These are phyloP conservation scores for Tetraselmis striata DNA, from an alignment of 139 green algal genomes.

Conservation along the genomic window DNA sequence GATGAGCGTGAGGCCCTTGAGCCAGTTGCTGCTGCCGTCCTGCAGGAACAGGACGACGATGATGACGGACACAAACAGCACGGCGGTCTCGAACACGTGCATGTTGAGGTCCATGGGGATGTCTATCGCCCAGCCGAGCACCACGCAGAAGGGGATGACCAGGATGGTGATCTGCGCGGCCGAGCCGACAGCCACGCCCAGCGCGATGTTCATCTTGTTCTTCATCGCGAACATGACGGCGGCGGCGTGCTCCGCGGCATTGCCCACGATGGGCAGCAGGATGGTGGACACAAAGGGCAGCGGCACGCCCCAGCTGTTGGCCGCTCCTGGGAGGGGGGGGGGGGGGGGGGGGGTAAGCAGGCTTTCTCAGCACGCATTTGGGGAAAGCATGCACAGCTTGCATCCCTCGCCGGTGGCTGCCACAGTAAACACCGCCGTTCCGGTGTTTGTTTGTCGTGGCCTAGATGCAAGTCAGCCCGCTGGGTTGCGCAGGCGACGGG, in stretches of 20 bases:
- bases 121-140: slow-evolving; percentile 58
- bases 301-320: slow-evolving; percentile 28
- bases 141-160: slow-evolving; percentile 64
- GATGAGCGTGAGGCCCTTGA: slow-evolving; percentile 68
- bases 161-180: slow-evolving; percentile 59
- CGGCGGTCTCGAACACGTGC: slow-evolving; percentile 58
- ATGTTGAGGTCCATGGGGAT: slow-evolving; percentile 71
- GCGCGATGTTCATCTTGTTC: slow-evolving; percentile 43
- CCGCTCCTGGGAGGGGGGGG: too few species aligned
- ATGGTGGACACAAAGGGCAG: slow-evolving; percentile 40
- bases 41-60: slow-evolving; percentile 25
- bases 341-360: too few species aligned
- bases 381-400: too few species aligned
- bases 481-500: too few species aligned
- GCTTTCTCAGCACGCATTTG: too few species aligned
- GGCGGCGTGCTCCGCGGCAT: slow-evolving; percentile 12
- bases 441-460: too few species aligned
- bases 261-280: slow-evolving; percentile 41
- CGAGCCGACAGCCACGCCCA: slow-evolving; percentile 44
- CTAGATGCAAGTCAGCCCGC: too few species aligned
- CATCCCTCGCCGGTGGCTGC: too few species aligned
- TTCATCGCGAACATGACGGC: slow-evolving; percentile 39
- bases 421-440: too few species aligned
- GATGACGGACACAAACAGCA: slow-evolving; percentile 60
- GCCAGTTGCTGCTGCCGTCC: slow-evolving; percentile 64